Evolutionary conservation across 1,139 yeast species (phyloP).

Genomic region (Candida pseudoviswanathii): DNA sequence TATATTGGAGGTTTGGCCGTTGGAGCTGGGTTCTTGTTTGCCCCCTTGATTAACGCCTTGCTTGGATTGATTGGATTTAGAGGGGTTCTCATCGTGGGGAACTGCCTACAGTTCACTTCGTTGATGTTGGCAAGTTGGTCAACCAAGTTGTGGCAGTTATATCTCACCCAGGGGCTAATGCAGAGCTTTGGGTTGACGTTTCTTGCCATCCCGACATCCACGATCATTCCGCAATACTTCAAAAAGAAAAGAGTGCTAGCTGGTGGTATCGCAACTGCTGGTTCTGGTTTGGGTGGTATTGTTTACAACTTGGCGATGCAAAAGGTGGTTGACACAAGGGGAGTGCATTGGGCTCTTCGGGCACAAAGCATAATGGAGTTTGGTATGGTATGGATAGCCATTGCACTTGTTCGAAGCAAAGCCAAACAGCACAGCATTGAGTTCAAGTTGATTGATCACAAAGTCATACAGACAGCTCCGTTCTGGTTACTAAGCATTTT

Average conservation of each 20-base stretch:
- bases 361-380: constrained; percentile 40
- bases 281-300: constrained; percentile 67
- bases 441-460: constrained; percentile 36
- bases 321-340: constrained; percentile 26
- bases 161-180: constrained; percentile 53
- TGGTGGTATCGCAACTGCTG: constrained; percentile 57
- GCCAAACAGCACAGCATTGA: constrained; percentile 27
- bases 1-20: constrained; percentile 43
- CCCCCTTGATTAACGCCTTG: constrained; percentile 43
- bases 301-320: constrained; percentile 44
- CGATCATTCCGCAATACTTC: constrained; percentile 56
- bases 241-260: constrained; percentile 57
- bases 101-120: constrained; percentile 51
- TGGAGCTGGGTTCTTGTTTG: constrained; percentile 37
- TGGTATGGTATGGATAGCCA: constrained; percentile 34
- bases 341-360: constrained; percentile 39
- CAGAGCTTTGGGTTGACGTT: constrained; percentile 53
- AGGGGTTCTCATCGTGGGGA: constrained; percentile 42
- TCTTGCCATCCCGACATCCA: constrained; percentile 43
- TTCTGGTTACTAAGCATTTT: constrained; percentile 33
- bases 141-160: constrained; percentile 52
- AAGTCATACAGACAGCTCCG: constrained; percentile 30
- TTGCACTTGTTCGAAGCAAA: constrained; percentile 26
- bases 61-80: constrained; percentile 45
- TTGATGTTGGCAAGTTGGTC: constrained; percentile 57